Conservation (phyloP, 805 yeast species). For the Cyberlindnera maritima region DNA sequence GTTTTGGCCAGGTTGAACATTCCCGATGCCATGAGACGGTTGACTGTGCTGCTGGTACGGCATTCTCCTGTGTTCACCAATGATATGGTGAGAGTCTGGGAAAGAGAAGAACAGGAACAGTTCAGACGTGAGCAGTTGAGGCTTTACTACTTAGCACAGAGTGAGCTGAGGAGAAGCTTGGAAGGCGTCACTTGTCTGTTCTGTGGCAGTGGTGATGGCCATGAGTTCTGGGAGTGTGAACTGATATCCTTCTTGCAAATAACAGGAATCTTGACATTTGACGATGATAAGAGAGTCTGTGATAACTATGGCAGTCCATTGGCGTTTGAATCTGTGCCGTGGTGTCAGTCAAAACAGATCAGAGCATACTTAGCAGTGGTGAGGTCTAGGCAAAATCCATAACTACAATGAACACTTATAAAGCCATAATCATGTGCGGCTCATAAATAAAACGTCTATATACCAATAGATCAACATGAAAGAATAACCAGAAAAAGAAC, state of each 20-base stretch:
- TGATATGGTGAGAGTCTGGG: background rate
- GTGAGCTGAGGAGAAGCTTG: background rate
- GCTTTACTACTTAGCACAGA: background rate
- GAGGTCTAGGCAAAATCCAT: background rate
- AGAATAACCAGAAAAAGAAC: background rate
- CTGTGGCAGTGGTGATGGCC: conserved; percentile 3
- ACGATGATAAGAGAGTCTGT: background rate
- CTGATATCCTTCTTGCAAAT: background rate
- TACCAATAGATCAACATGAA: background rate
- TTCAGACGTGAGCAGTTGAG: background rate
- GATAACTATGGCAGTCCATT: background rate
- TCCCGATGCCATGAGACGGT: conserved; percentile 3
- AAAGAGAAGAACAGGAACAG: background rate
- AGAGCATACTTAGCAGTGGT: background rate
- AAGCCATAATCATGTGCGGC: background rate
- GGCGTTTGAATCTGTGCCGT: conserved; percentile 1
- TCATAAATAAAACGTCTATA: background rate
- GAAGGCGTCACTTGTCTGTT: conserved; percentile 1
- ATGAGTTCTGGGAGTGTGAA: background rate
- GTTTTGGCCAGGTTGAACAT: background rate
- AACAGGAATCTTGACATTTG: background rate
- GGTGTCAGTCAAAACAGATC: conserved; percentile 2
- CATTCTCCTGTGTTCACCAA: background rate
- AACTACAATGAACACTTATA: background rate
- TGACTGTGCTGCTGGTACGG: background rate